These are phyloP conservation scores for Chamaecyparis obtusa DNA, from an alignment of 75 land plant genomes.

Conservation along the genomic window DNA sequence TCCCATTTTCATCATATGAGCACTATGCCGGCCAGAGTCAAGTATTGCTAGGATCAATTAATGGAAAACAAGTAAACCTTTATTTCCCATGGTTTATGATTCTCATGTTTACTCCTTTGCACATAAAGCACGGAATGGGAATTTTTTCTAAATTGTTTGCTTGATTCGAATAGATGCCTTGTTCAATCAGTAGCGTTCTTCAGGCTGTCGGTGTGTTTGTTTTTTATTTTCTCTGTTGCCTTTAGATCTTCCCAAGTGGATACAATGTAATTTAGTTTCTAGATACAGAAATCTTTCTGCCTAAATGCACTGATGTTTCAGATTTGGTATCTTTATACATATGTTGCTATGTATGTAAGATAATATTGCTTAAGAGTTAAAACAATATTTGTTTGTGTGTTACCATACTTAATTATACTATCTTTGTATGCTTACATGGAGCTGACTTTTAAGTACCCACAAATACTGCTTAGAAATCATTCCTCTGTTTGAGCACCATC, in stretches of 20 bases:
- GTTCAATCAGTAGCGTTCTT: no score
- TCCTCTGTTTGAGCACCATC: not conserved
- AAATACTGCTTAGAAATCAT: not conserved
- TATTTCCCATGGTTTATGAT: not conserved
- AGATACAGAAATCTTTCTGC: not conserved
- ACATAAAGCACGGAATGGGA: not conserved
- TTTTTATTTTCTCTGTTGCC: not conserved
- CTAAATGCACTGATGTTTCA: not conserved
- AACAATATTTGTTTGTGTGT: not conserved
- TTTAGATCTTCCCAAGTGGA: not conserved
- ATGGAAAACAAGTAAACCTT: not conserved
- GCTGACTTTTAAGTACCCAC: not conserved
- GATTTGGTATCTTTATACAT: not conserved
- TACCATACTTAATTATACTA: not conserved
- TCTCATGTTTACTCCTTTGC: not conserved
- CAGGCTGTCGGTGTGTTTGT: not conserved
- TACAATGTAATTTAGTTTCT: not conserved
- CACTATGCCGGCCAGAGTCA: not conserved
- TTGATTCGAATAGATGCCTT: not conserved
- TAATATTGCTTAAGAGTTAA: not conserved
- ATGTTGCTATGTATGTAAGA: not conserved
- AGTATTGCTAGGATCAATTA: not conserved
- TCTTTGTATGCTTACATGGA: not conserved
- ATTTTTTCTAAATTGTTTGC: not conserved
- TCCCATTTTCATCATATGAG: not conserved